Percentiles rank a stretch among this genome's conserved stretches.
These are phyloP conservation scores for Ballota nigra DNA, from an alignment of 257 asterid genomes.

Conservation along the genomic window DNA sequence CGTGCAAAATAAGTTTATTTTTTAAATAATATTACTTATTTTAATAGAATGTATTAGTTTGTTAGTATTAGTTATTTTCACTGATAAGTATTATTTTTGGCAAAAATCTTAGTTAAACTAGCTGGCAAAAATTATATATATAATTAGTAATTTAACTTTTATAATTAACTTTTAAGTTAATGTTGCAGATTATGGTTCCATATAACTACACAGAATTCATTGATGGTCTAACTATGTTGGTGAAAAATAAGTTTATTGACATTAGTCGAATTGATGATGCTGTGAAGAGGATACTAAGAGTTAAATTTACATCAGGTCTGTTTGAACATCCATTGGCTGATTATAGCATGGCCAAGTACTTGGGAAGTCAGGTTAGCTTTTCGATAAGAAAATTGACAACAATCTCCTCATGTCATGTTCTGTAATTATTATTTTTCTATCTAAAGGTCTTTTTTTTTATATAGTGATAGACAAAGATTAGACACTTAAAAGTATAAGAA, in stretches of 20 bases:
- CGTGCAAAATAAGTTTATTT: no score
- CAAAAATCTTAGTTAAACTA: no score
- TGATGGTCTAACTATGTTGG: constrained; percentile 35
- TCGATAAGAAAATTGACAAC: background rate
- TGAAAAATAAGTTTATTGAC: constrained; percentile 32
- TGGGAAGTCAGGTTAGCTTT: constrained; percentile 33
- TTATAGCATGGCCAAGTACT: constrained; percentile 35
- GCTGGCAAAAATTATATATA: background rate
- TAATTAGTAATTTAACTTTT: no score
- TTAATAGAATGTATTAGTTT: no score
- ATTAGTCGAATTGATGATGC: constrained; percentile 45
- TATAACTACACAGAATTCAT: constrained; percentile 40
- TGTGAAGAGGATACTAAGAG: constrained; percentile 47
- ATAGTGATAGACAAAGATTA: no score
- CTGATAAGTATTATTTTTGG: no score
- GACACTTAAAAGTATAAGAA: no score
- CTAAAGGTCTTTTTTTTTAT: no score
- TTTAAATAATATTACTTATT: no score
- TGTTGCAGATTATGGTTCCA: constrained; percentile 50
- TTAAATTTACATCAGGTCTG: constrained; percentile 46
- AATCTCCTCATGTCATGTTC: no score
- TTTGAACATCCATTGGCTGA: constrained; percentile 46
- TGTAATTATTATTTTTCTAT: no score
- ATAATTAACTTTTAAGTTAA: background rate
- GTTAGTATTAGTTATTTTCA: no score